These are phyloP conservation scores for Talaromyces borbonicus DNA, from an alignment of 495 filamentous ascomycete species.

Conservation along the genomic window DNA sequence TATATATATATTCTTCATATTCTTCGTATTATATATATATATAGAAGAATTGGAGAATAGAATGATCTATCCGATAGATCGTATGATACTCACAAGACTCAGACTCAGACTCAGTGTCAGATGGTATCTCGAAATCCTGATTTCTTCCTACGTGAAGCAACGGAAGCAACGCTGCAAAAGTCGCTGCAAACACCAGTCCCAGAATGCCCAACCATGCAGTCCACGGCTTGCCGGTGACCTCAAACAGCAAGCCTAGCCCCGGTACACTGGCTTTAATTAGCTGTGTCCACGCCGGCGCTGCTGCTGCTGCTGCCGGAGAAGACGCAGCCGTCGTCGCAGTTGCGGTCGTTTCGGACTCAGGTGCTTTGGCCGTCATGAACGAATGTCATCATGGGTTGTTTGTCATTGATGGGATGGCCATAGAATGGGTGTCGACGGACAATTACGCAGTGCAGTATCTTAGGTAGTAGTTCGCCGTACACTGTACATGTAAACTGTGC, in stretches of 20 bases:
- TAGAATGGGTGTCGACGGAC: too few species aligned
- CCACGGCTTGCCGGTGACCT: conserved; percentile 7
- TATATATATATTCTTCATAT: too few species aligned
- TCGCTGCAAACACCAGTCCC: conserved; percentile 2
- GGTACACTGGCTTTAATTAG: not conserved
- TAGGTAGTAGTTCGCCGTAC: too few species aligned
- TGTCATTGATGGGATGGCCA: too few species aligned
- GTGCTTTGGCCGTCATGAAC: conserved; percentile 1
- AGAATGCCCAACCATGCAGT: conserved; percentile 3
- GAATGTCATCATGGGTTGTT: too few species aligned
- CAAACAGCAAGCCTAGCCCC: conserved; percentile 4
- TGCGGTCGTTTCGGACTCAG: not conserved
- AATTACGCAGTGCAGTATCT: too few species aligned
- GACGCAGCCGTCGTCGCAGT: not conserved
- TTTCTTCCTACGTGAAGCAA: conserved; percentile 2
- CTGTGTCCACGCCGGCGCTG: not conserved
- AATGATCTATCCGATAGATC: too few species aligned
- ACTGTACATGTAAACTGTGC: too few species aligned
- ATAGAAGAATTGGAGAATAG: too few species aligned
- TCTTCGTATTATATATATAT: too few species aligned
- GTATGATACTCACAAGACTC: not conserved
- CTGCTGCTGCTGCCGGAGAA: not conserved
- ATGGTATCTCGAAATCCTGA: not conserved
- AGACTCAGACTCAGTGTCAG: not conserved
- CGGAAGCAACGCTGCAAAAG: not conserved